Percentiles rank a stretch among this genome's conserved stretches.
Conservation (phyloP, 768 basidiomycete species). For the Zangia roseola region DNA sequence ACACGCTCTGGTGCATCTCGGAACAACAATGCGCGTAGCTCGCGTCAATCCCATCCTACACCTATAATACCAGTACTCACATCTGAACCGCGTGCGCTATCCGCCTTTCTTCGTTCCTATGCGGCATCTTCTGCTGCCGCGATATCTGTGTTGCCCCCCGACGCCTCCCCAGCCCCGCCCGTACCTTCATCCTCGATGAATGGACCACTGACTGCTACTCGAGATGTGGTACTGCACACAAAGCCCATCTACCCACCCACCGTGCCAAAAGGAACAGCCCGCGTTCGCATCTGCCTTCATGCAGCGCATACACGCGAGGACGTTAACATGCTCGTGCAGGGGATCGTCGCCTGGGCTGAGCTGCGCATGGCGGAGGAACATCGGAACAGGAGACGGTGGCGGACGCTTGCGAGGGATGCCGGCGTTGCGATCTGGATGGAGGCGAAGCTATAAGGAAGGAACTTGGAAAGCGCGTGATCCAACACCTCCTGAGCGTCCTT, state of each 20-base stretch:
- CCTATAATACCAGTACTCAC: slow-evolving; percentile 90
- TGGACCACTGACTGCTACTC: slow-evolving; percentile 4
- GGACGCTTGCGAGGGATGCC: slow-evolving; percentile 6
- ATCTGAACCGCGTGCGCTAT: slow-evolving; percentile 69
- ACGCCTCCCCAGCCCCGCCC: not conserved
- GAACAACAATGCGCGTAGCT: not conserved
- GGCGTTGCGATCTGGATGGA: slow-evolving; percentile 30
- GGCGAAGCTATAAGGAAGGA: slow-evolving; percentile 20
- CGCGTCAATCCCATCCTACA: slow-evolving; percentile 35
- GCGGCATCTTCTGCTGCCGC: not conserved
- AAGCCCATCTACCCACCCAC: slow-evolving; percentile 86
- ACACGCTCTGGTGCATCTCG: not conserved
- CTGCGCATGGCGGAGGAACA: slow-evolving; percentile 8
- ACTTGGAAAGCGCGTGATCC: too few species aligned
- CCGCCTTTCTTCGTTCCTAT: slow-evolving; percentile 52
- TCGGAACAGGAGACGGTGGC: slow-evolving; percentile 7
- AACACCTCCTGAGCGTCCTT: too few species aligned
- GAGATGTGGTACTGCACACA: slow-evolving; percentile 52
- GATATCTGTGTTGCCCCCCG: not conserved
- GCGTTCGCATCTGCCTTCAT: slow-evolving; percentile 88
- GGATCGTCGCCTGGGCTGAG: slow-evolving; percentile 42
- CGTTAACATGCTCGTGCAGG: slow-evolving; percentile 54
- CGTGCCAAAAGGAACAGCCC: slow-evolving; percentile 81
- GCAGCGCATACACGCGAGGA: slow-evolving; percentile 68
- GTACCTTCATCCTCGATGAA: not conserved